Base-by-base conservation (phyloP, 768 basidiomycete genomes). In the Boletus rubescentipes region DNA sequence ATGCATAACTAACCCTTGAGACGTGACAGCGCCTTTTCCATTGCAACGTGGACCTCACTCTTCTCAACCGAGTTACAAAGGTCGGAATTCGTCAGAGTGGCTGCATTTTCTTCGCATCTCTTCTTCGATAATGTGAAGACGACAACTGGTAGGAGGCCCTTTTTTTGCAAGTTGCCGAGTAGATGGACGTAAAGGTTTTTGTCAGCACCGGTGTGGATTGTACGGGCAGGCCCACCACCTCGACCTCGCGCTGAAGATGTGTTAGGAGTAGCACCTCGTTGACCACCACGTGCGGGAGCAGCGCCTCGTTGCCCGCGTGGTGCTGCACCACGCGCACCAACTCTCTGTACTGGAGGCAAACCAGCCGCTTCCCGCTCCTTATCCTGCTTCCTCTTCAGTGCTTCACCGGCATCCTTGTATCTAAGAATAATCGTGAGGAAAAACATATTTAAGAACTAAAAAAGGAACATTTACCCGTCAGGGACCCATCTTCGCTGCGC, bases 41-140 rank as follows among this genome's bases (percentile, higher is more conserved):
- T 85, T 2, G 88, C 87, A 47, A 98, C 82, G 70, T 99, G 97
- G 10, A 98, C 89, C 72, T 98, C 93, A 62, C 95, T 98, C 79
- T 94, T 98, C 74, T 99, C 97, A 44, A 86, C 85, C 1, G 93
- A 83, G 8, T 84, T 85, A 63, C 89, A 94, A 34, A 99, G 75
- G 72, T 99, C 94, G 31, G 84, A 78, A 69, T 95, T 94, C 1
- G 85, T 89, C 51, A 99, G 72, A 3, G 91, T 97, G 9, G 78
- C 80, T 5, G 97, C 97, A 66, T 99, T 92, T 73, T 98, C 97
- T 73, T 99, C 97, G 66, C 97, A 99, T 50, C 83, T 79, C 70
- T 94, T 95, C 77, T 99, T 99, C 29, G 93, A 97, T 61, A 99
- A 87, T 0, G 96, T 95, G 73, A 99, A 99, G 29, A 97, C 83